phyloP scores from a whole-genome alignment of 768 basidiomycete species.

The Roridomyces roridus region DNA sequence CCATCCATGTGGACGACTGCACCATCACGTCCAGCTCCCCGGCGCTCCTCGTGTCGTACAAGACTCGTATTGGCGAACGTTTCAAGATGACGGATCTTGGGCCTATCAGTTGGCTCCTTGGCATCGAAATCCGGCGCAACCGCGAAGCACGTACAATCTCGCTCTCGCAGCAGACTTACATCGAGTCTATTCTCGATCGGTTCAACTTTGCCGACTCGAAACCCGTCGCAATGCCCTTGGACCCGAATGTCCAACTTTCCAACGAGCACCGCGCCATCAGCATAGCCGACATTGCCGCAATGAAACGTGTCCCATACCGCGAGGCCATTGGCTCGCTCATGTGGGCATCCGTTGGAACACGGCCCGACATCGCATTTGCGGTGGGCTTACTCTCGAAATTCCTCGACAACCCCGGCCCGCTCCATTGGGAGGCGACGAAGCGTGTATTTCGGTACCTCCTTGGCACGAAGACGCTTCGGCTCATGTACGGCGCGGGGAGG shows the following conservation, averaged over 20 bases:
- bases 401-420: conserved; percentile 26
- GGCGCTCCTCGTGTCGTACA: conserved; percentile 18
- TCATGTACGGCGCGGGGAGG: conserved; percentile 34
- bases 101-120: conserved; percentile 30
- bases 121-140: conserved; percentile 30
- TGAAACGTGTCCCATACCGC: conserved; percentile 9
- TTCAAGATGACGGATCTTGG: conserved; percentile 31
- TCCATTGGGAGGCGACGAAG: conserved; percentile 37
- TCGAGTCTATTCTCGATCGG: conserved; percentile 21
- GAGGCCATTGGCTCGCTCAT: conserved; percentile 21
- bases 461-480: conserved; percentile 20
- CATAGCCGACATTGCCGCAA: background rate
- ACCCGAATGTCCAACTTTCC: conserved; percentile 9
- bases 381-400: conserved; percentile 7
- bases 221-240: conserved; percentile 28
- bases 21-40: conserved; percentile 26
- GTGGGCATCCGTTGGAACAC: conserved; percentile 18
- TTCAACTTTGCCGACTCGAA: conserved; percentile 22
- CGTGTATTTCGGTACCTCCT: conserved; percentile 28
- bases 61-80: background rate
- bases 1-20: conserved; percentile 27
- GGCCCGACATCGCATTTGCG: conserved; percentile 26
- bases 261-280: background rate
- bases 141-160: conserved; percentile 19
- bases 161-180: conserved; percentile 31